Base-by-base conservation (phyloP, 768 basidiomycete genomes). In the Lentinula edodes region DNA sequence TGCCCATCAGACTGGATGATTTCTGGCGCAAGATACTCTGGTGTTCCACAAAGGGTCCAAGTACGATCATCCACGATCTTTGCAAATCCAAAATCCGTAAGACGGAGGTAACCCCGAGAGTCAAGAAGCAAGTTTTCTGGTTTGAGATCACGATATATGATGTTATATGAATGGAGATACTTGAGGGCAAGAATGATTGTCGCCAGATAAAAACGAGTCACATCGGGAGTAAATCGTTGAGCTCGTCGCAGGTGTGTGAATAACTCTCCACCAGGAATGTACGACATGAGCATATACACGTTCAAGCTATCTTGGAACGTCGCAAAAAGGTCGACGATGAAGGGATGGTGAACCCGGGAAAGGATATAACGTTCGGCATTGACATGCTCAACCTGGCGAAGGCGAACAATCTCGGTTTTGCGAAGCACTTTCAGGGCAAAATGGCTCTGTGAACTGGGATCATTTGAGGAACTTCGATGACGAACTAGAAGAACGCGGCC, bases 81-180 rank as follows among this genome's bases (percentile, higher is more conserved):
- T 39, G 97, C 94, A 71, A 99, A 98, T 5, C 96, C 96, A 73
- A 98, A 99, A 76, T 99, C 97, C 20, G 95, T 96, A 62, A 98
- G 85, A 38, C 93, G 91, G 65, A 96, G 83, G 70, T 98, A 98
- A 5, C 97, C 97, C 42, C 89, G 85, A 20, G 91, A 86, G 71
- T 97, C 97, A 58, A 99, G 80, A 42, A 99, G 84, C n/a, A 99
- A 85, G 69, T 99, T 99, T 74, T 99, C 97, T 15, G 97, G 97
- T 74, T 99, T 98, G 66, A 99, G 84, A 74, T 98, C 96, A 48
- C 96, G 93, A 75, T 98, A 98, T 69, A 98, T 93, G 74, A 99
- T 96, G 78, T 98, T 95, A 76, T 91, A 93, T 13, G 89, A 89
- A 73, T 98, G 97, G 5, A 98, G 80, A 67, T 96, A 95, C 76